Percentiles rank a stretch among this genome's conserved stretches.
These are phyloP conservation scores for Leptodermis oblonga DNA, from an alignment of 257 asterid genomes.

Conservation along the genomic window DNA sequence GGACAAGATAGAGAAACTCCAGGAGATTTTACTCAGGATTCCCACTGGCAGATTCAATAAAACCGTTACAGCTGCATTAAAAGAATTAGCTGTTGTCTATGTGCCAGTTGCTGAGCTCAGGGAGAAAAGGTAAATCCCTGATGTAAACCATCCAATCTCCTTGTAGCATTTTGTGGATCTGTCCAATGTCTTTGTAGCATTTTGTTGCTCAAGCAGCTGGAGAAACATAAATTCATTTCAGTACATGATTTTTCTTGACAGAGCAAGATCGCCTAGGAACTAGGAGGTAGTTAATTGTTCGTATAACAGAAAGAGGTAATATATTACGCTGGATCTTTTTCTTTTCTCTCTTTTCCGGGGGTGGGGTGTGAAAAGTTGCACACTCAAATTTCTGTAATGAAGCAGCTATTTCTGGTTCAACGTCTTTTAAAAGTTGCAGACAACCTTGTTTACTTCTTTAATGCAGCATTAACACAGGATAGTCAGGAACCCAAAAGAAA, in stretches of 20 bases:
- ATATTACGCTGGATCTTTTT: too few relatives aligned
- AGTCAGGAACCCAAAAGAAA: too few relatives aligned
- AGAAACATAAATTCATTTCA: not conserved
- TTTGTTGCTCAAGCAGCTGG: not conserved
- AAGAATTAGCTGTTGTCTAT: slow-evolving; percentile 36
- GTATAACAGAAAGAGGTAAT: too few relatives aligned
- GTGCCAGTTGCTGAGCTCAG: slow-evolving; percentile 79
- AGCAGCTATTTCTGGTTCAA: not conserved
- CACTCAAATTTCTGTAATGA: not conserved
- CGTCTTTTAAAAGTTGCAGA: too few relatives aligned
- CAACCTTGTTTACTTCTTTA: not conserved
- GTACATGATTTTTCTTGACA: not conserved
- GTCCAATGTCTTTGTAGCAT: not conserved
- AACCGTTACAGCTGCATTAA: slow-evolving; percentile 23
- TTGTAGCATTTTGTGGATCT: slow-evolving; percentile 2
- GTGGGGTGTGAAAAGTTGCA: too few relatives aligned
- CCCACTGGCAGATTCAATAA: slow-evolving; percentile 35
- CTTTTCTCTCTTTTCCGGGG: too few relatives aligned
- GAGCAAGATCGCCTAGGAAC: not conserved
- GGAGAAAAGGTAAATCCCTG: slow-evolving; percentile 49
- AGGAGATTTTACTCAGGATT: slow-evolving; percentile 39
- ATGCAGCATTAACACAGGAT: not conserved
- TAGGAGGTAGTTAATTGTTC: not conserved
- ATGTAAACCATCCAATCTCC: not conserved
- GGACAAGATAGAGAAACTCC: slow-evolving; percentile 57